Base-by-base conservation (phyloP, 2,329 filamentous ascomycete species). In the Penicillium palitans region DNA sequence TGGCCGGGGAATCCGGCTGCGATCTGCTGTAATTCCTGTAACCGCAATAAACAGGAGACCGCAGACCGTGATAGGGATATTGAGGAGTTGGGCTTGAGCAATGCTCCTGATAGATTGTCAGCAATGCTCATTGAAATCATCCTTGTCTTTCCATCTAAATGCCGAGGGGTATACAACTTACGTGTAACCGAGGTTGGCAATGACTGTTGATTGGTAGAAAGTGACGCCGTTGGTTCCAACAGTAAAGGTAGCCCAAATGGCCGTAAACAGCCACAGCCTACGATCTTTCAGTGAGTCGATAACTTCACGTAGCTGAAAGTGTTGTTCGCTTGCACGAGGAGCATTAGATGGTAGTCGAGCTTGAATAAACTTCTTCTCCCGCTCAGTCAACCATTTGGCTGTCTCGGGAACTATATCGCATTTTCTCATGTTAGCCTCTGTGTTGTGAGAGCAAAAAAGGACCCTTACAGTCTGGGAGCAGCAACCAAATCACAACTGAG, bases 381-480 rank as follows among this genome's bases (percentile, higher is more conserved):
- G 76, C 4, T 77, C 73, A 0, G 73, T 77, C 35, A 82, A 68
- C 79, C 79, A 82, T 46, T 69, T 72, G 8, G 80, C 80, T 40
- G 70, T 74, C 4, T 72, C 66, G 0, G 79, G 78, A 52, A 80
- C 78, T 79, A 39, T 6, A 29, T 15, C 10, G 13, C 3, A n/a
- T 27, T 24, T 10, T 46, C 4, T 40, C 8, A 33, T 21, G 13
- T 63, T 39, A 61, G 49, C 15, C 2, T 49, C 13, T 41, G 44
- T 6, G 6, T 29, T 19, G 9, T 19, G 17, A 6, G 3, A 5
- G 10, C 1, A 33, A 40, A 1, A 33, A 33, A 31, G 10, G 5
- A 6, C 2, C 2, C 58, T 54, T 66, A 81, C 79, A 84, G 61
- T 85, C 81, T 0, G 83, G 83, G 0, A 86, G 72, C 0, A 81